Percentiles rank a stretch among this genome's conserved stretches.
Evolutionary conservation across 352 stramenopile genomes (phyloP).

Genomic region (Globisporangium okanoganense): DNA sequence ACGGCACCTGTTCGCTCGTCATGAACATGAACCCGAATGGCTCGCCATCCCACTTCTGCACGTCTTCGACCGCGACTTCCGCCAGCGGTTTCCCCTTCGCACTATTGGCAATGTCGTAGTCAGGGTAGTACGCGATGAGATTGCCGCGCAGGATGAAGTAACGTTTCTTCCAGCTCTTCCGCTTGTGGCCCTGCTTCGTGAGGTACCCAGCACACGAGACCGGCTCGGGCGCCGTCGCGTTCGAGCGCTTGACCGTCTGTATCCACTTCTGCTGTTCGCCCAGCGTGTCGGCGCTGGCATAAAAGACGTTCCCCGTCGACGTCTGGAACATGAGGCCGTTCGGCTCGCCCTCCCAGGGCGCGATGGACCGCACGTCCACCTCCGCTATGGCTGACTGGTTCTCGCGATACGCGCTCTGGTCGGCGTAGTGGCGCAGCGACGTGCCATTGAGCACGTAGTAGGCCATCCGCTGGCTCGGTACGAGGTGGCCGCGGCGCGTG

Average conservation of each 20-base stretch:
- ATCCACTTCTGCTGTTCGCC: constrained; percentile 86
- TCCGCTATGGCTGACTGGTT: constrained; percentile 84
- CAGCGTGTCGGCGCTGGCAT: constrained; percentile 68
- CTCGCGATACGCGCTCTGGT: constrained; percentile 82
- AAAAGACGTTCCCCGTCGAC: constrained; percentile 81
- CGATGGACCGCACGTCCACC: constrained; percentile 74
- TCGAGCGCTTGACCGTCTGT: constrained; percentile 62
- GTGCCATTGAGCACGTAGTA: constrained; percentile 86
- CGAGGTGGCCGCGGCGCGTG: constrained; percentile 80
- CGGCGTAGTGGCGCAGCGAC: constrained; percentile 76
- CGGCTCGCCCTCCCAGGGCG: constrained; percentile 73
- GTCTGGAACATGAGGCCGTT: constrained; percentile 87
- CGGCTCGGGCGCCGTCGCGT: constrained; percentile 63
- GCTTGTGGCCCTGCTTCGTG: constrained; percentile 88
- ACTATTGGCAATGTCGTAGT: constrained; percentile 86
- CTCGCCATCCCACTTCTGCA: constrained; percentile 83
- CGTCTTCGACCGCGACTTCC: constrained; percentile 81
- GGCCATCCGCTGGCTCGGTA: constrained; percentile 80
- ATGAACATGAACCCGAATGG: constrained; percentile 90
- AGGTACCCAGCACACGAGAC: constrained; percentile 82
- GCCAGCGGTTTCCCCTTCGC: constrained; percentile 73
- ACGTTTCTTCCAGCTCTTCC: constrained; percentile 90
- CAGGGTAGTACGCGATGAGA: constrained; percentile 75
- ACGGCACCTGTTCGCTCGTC: constrained; percentile 85
- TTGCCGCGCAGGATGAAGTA: constrained; percentile 86